Evolutionary conservation across 495 filamentous ascomycete genomes (phyloP), one percentile per base, ranked within the genome.

Genomic region (Penicillium lagena): DNA sequence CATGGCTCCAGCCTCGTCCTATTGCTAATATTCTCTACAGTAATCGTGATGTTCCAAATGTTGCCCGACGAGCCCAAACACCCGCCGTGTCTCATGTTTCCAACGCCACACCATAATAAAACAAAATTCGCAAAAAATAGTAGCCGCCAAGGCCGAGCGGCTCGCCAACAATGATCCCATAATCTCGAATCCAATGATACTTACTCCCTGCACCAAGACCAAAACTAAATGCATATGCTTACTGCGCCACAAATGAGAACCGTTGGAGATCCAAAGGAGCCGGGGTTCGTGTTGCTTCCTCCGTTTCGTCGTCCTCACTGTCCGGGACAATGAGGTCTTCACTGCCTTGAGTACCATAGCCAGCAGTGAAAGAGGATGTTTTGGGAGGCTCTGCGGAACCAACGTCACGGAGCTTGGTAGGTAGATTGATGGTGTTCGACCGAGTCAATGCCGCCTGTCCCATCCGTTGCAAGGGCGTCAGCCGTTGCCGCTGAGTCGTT

Each of bases 261-360:
- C 65, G 67, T 28, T 77, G 69, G 35, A 85, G 55, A 53, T 83
- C 62, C 36, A 82, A 55, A 29, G 62, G 42, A 9, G 50, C 37
- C 40, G 28, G 12, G 39, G 37, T 43, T 43, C 38, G 45, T 54
- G 40, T 28, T 45, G 28, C 56, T 59, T 31, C 72, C 68, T 1
- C 79, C 72, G 22, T 73, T 3, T 80, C 72, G 8, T 83, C 80
- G 9, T 69, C 82, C 32, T 87, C 83, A 49, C 84, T 87, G 40
- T 84, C 75, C 0, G 85, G 83, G 3, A 86, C 60, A 12, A 94
- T 74, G 36, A 82, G 61, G 52, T 94, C 88, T 58, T 94, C 88
- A 54, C 87, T 91, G 1, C 88, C 87, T 39, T 76, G 66, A 12
- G 48, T 31, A 22, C 31, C 13, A 28, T 15, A 28, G 37, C 41